Percentiles rank a stretch among this genome's conserved stretches.
phyloP scores from a whole-genome alignment of 495 filamentous ascomycete species.

The Hypoxylon subgilvum region DNA sequence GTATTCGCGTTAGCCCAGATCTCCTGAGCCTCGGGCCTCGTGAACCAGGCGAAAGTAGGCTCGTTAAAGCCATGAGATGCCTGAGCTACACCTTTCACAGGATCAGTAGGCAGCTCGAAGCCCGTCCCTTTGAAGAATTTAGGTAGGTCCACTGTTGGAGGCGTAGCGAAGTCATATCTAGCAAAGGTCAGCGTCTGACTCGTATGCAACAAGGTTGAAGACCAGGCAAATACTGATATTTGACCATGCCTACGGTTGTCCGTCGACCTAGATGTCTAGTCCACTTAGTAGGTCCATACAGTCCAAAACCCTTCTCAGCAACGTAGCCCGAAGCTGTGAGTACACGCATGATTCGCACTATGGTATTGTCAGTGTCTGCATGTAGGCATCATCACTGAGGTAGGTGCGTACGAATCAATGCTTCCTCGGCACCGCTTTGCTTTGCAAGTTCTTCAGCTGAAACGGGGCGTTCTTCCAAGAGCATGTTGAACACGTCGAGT shows the following conservation, averaged over 20 bases:
- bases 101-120: constrained; percentile 18
- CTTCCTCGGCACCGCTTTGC: constrained; percentile 3
- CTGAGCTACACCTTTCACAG: background rate
- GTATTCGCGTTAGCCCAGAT: constrained; percentile 16
- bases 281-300: constrained; percentile 18
- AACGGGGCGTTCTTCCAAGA: background rate
- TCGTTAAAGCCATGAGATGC: background rate
- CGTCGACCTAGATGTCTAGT: constrained; percentile 8
- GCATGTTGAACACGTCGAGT: constrained; percentile 10
- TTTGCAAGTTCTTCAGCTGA: constrained; percentile 13
- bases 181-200: background rate
- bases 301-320: constrained; percentile 12
- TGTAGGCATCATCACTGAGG: background rate
- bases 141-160: background rate
- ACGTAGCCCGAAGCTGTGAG: constrained; percentile 16
- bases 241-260: constrained; percentile 15
- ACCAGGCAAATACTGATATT: no score
- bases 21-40: constrained; percentile 17
- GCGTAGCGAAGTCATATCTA: constrained; percentile 18
- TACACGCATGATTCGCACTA: constrained; percentile 19
- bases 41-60: constrained; percentile 8
- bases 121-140: constrained; percentile 6
- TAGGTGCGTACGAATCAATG: constrained; percentile 8
- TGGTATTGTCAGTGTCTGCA: background rate
- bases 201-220: no score